Percentiles rank a stretch among this genome's conserved stretches.
These are phyloP conservation scores for Daedaleopsis sinensis DNA, from an alignment of 768 basidiomycete species.

Conservation along the genomic window DNA sequence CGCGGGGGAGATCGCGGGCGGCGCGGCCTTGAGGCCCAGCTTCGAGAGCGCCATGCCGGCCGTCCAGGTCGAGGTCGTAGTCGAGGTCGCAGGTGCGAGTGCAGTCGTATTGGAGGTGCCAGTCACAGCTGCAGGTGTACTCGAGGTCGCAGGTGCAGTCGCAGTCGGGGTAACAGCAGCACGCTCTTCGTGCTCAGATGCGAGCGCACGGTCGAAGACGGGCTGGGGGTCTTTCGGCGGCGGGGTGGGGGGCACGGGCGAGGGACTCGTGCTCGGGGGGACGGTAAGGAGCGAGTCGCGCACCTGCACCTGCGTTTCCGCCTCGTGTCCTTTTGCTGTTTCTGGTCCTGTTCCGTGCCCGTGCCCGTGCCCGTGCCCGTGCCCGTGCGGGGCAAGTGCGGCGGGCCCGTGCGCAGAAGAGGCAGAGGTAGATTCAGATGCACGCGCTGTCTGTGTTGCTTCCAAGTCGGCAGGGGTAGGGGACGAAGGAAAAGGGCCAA, in stretches of 20 bases:
- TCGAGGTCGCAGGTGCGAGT: background rate
- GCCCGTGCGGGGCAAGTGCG: no score
- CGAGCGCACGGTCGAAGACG: no score
- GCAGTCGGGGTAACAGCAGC: background rate
- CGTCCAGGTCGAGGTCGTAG: background rate
- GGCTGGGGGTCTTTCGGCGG: slow-evolving; percentile 4
- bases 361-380: background rate
- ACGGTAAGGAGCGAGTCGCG: background rate
- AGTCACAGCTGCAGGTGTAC: no score
- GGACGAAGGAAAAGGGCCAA: no score
- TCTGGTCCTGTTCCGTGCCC: background rate
- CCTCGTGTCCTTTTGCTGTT: background rate
- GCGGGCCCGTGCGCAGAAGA: background rate
- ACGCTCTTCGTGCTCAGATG: background rate
- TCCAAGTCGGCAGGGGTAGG: no score
- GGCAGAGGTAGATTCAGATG: background rate
- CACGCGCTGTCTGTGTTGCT: no score
- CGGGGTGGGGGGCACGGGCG: slow-evolving; percentile 14
- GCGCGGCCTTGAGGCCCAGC: slow-evolving; percentile 12
- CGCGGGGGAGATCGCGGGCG: slow-evolving; percentile 12
- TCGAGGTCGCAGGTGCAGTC: background rate
- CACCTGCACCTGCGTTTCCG: background rate
- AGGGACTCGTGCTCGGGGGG: slow-evolving; percentile 2
- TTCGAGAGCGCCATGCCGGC: slow-evolving; percentile 12
- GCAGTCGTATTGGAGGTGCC: background rate